Evolutionary conservation across 176 grass and related monocot genomes (phyloP).

Genomic region (Poa pratensis): DNA sequence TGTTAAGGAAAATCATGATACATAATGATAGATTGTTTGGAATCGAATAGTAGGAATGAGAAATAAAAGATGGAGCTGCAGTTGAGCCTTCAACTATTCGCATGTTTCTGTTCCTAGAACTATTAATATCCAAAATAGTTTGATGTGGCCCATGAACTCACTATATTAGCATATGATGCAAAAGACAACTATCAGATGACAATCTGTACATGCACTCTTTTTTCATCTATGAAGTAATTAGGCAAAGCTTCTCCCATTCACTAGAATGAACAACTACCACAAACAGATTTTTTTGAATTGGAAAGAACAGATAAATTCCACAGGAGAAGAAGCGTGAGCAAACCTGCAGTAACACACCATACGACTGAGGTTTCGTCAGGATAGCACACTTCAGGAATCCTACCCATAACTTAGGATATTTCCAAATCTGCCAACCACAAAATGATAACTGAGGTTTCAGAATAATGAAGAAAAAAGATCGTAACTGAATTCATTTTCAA

Average conservation of each 20-base stretch:
- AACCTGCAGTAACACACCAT: slow-evolving; percentile 89
- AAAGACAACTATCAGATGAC: not conserved
- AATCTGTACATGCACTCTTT: not conserved
- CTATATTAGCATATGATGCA: not conserved
- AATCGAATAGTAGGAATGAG: not conserved
- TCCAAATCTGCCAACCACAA: slow-evolving; percentile 80
- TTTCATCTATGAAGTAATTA: not conserved
- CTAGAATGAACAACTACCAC: not conserved
- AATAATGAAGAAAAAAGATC: slow-evolving; percentile 19
- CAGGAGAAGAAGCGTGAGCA: slow-evolving; percentile 20
- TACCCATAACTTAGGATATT: slow-evolving; percentile 97
- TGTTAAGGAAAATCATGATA: slow-evolving; percentile 4
- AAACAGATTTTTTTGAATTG: not conserved
- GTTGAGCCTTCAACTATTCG: not conserved
- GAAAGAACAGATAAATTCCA: slow-evolving; percentile 34
- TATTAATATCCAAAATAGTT: not conserved
- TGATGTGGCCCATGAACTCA: not conserved
- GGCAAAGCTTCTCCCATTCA: not conserved
- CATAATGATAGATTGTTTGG: not conserved
- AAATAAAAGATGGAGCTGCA: not conserved
- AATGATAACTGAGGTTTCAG: slow-evolving; percentile 20
- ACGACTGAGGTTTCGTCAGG: slow-evolving; percentile 92
- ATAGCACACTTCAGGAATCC: slow-evolving; percentile 92
- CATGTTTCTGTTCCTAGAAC: not conserved
- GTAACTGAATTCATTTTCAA: not conserved